These are phyloP conservation scores for Colletotrichum spaethianum DNA, from an alignment of 2,329 filamentous ascomycete genomes.

Conservation along the genomic window DNA sequence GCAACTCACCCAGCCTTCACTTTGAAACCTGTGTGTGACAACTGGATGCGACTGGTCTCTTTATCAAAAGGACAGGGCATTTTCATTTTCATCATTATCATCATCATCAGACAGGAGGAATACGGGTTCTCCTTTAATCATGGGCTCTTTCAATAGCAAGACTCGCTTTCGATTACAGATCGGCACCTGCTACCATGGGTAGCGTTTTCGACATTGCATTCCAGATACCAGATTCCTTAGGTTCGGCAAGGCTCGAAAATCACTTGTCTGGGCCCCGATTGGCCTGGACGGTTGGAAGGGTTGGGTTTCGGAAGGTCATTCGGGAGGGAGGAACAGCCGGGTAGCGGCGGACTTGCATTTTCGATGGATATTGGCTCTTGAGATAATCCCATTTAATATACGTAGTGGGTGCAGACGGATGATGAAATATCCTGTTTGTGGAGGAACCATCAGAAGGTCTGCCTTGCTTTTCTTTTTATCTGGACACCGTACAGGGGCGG, in stretches of 20 bases:
- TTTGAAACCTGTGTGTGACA: constrained; percentile 19
- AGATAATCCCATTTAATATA: constrained; percentile 16
- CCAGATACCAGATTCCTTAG: constrained; percentile 29
- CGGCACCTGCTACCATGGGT: constrained; percentile 40
- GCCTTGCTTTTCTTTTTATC: constrained; percentile 2
- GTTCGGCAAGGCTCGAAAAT: constrained; percentile 15
- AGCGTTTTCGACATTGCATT: constrained; percentile 31
- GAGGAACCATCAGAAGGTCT: constrained; percentile 11
- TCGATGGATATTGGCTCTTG: not conserved
- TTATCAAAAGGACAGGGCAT: constrained; percentile 19
- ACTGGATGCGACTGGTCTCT: constrained; percentile 10
- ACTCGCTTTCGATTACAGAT: constrained; percentile 29
- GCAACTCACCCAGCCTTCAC: constrained; percentile 1
- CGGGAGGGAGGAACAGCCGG: not conserved
- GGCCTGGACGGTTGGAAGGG: not conserved
- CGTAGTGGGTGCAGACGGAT: constrained; percentile 18
- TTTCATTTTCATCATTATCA: constrained; percentile 8
- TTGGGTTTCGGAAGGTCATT: constrained; percentile 16
- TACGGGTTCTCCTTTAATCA: constrained; percentile 29
- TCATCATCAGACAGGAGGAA: constrained; percentile 24
- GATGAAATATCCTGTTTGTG: not conserved
- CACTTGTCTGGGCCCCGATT: not conserved
- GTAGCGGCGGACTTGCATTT: constrained; percentile 16
- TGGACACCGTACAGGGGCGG: not conserved
- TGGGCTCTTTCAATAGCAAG: constrained; percentile 21